Base-by-base conservation (phyloP, 495 filamentous ascomycete genomes). In the Usnea hakonensis region DNA sequence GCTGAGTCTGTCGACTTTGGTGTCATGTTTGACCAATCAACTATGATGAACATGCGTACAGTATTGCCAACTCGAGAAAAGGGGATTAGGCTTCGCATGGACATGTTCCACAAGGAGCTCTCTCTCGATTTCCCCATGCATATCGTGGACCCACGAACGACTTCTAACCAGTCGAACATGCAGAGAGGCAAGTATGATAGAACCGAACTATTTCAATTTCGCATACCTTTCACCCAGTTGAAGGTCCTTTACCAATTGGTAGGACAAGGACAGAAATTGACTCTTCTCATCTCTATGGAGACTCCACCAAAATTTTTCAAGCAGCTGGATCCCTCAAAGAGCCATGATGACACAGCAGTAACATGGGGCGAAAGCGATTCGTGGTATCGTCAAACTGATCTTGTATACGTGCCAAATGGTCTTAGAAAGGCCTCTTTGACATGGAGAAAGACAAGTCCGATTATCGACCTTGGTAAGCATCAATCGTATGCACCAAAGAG, bases 361-460 rank as follows among this genome's bases (percentile, higher is more conserved):
- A 72, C 35, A 40, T 97, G 91, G 91, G 77, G 69, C 36, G 84
- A 87, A 17, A 74, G 74, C 28, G 84, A 91, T 65, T 73, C 81
- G 11, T 97, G 91, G 91, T 83, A 78, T 44, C 80, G 94, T 17
- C 87, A 88, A 58, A 90, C 90, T 0, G 79, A 88, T 38, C 82
- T 97, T 50, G 76, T 81, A 4, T 78, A 80, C 56, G 72, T 82
- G 60, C 72, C 75, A 0, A 54, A 68, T 32, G 67, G 63, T n/a
- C 68, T 83, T 5, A 73, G 69, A 19, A 58, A 58, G 16, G 57
- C 70, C 2, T 72, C 80, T 0, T 74, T 90, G 0, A 81, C 79
- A 10, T 72, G 92, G 16, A 82, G 76, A 6, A 86, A 83, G 48
- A 63, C 69, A 9, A 72, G 75, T 14, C 77, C 84, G 9, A 73